Evolutionary conservation across 2,329 filamentous ascomycete genomes (phyloP).

Genomic region (Tolypocladium sp.): DNA sequence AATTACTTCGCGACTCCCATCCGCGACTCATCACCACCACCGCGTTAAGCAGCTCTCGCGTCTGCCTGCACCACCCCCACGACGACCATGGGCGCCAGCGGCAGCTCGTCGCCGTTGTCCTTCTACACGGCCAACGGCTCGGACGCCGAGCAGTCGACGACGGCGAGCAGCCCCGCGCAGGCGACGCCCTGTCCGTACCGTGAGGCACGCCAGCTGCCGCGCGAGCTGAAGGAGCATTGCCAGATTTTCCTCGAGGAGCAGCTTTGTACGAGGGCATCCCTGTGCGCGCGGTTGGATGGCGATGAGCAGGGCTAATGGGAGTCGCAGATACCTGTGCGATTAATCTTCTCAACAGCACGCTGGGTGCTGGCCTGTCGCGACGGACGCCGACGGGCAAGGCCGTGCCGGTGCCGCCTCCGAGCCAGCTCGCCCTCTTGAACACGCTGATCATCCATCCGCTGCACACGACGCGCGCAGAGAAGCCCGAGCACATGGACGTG

Average conservation of each 20-base stretch:
- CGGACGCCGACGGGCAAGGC: conserved; percentile 22
- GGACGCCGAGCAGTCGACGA: conserved; percentile 18
- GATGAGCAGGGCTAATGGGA: not conserved
- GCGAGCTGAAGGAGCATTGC: conserved; percentile 56
- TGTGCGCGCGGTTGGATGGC: not conserved
- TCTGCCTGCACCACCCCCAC: not conserved
- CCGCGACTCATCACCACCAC: not conserved
- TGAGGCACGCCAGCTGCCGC: conserved; percentile 45
- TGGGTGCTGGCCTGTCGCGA: conserved; percentile 40
- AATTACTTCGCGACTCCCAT: not conserved
- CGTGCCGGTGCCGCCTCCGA: conserved; percentile 57
- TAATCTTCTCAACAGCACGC: conserved; percentile 53
- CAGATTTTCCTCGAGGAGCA: conserved; percentile 69
- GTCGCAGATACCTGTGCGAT: conserved; percentile 37
- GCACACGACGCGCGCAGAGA: conserved; percentile 64
- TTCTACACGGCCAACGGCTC: conserved; percentile 25
- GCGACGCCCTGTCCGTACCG: conserved; percentile 34
- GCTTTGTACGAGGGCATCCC: conserved; percentile 42
- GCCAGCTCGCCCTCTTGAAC: conserved; percentile 66
- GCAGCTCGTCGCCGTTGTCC: conserved; percentile 21
- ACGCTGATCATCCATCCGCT: conserved; percentile 76
- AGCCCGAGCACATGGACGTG: conserved; percentile 50
- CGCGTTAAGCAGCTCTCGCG: not conserved
- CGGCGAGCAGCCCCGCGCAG: conserved; percentile 25
- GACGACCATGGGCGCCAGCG: conserved; percentile 6